These are phyloP conservation scores for Pseudocercospora fuligena DNA, from an alignment of 2,329 filamentous ascomycete genomes.

Conservation along the genomic window DNA sequence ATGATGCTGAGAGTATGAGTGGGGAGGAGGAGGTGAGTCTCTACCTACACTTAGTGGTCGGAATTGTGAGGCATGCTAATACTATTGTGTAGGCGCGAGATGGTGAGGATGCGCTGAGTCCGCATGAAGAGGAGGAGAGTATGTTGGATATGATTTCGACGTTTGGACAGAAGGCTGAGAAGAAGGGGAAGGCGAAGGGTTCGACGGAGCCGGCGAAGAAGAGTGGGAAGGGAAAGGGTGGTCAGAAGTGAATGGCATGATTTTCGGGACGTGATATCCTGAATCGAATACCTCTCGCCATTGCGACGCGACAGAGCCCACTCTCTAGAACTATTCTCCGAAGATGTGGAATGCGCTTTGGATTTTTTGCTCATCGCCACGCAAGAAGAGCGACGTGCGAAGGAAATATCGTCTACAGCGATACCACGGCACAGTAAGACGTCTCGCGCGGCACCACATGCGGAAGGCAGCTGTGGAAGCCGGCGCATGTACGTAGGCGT, in stretches of 20 bases:
- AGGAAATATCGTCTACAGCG: not conserved
- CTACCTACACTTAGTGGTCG: too few species aligned
- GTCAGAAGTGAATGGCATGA: conserved; percentile 38
- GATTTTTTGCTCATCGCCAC: not conserved
- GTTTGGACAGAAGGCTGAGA: conserved; percentile 45
- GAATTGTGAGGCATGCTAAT: too few species aligned
- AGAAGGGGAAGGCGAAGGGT: conserved; percentile 51
- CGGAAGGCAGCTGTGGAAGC: not conserved
- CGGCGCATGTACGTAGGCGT: not conserved
- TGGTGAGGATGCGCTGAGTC: conserved; percentile 53
- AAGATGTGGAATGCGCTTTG: not conserved
- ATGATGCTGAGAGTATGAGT: conserved; percentile 64
- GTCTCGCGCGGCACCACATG: not conserved
- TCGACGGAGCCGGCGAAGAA: conserved; percentile 43
- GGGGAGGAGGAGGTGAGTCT: conserved; percentile 37
- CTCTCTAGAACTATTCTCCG: too few species aligned
- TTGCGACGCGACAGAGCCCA: too few species aligned
- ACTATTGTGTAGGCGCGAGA: conserved; percentile 50
- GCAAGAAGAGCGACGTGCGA: not conserved
- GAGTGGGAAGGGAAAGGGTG: conserved; percentile 43
- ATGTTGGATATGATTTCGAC: conserved; percentile 63
- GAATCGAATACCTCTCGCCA: not conserved
- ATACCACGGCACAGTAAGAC: not conserved
- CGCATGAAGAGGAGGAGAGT: conserved; percentile 56
- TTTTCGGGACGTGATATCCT: not conserved